Percentiles rank a stretch among this genome's conserved stretches.
These are phyloP conservation scores for Lepidium aucheri DNA, from an alignment of 345 rosid genomes.

Conservation along the genomic window DNA sequence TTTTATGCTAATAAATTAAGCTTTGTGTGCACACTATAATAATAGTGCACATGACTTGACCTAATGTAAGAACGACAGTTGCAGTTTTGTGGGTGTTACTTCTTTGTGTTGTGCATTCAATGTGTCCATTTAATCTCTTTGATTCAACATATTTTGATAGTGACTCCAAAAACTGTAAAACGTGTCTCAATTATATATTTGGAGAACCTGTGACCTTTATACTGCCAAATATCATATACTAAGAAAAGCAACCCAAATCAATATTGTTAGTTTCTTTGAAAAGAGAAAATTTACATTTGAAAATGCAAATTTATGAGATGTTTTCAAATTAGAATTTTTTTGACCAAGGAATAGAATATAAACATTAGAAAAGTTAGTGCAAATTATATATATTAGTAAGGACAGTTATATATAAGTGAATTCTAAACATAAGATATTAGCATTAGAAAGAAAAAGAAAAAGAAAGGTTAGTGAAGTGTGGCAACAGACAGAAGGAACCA, in stretches of 20 bases:
- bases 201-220: neutral
- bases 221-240: neutral
- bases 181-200: neutral
- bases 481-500: slow-evolving; percentile 10
- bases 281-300: too few species aligned
- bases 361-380: too few species aligned
- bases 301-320: too few species aligned
- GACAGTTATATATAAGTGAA: neutral
- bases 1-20: neutral
- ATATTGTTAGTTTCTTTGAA: neutral
- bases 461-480: neutral
- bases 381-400: too few species aligned
- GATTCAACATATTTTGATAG: slow-evolving; percentile 6
- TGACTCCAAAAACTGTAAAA: neutral
- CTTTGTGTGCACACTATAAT: slow-evolving; percentile 10
- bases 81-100: slow-evolving; percentile 9
- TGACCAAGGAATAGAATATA: too few species aligned
- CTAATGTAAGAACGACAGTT: slow-evolving; percentile 15
- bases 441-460: neutral
- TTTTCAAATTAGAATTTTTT: too few species aligned
- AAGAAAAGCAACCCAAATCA: neutral
- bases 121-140: neutral
- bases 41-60: slow-evolving; percentile 11
- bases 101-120: slow-evolving; percentile 14
- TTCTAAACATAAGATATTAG: neutral